Percentiles rank a stretch among this genome's conserved stretches.
Conservation (phyloP, 2,329 filamentous ascomycete species). For the Pseudogymnoascus sp. region DNA sequence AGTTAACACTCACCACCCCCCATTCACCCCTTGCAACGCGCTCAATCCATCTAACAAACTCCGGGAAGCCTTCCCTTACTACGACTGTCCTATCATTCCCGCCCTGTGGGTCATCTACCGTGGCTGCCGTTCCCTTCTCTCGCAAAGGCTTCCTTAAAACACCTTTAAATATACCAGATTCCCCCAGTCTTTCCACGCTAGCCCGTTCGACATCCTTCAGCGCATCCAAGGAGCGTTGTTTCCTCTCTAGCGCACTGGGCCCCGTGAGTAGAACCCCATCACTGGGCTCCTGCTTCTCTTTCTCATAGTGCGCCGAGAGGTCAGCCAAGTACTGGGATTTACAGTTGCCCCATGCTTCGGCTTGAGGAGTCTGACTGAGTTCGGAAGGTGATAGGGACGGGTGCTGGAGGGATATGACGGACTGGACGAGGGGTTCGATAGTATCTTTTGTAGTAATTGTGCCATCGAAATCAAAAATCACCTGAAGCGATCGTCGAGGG, state of each 20-base stretch:
- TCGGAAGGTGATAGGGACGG: constrained; percentile 12
- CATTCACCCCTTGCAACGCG: too few species aligned
- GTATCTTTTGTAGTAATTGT: constrained; percentile 28
- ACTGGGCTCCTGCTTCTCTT: constrained; percentile 11
- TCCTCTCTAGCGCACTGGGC: constrained; percentile 10
- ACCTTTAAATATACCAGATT: constrained; percentile 21
- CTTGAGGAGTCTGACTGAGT: constrained; percentile 9
- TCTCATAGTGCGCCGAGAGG: constrained; percentile 13
- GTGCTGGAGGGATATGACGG: constrained; percentile 5
- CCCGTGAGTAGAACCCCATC: not conserved
- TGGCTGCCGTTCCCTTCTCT: constrained; percentile 15
- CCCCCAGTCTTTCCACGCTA: constrained; percentile 22
- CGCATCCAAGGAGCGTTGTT: constrained; percentile 18
- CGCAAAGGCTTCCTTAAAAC: constrained; percentile 16
- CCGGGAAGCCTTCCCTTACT: not conserved
- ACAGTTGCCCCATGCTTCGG: constrained; percentile 11
- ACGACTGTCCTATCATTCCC: not conserved
- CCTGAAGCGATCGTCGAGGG: not conserved
- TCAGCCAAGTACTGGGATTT: constrained; percentile 18
- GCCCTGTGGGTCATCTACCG: not conserved
- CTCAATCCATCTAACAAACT: not conserved
- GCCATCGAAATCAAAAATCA: constrained; percentile 20
- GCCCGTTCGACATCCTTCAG: constrained; percentile 19
- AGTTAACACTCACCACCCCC: constrained; percentile 12
- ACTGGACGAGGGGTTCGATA: constrained; percentile 16